Conservation (phyloP, 805 yeast species). For the Yamadazyma laniorum region DNA sequence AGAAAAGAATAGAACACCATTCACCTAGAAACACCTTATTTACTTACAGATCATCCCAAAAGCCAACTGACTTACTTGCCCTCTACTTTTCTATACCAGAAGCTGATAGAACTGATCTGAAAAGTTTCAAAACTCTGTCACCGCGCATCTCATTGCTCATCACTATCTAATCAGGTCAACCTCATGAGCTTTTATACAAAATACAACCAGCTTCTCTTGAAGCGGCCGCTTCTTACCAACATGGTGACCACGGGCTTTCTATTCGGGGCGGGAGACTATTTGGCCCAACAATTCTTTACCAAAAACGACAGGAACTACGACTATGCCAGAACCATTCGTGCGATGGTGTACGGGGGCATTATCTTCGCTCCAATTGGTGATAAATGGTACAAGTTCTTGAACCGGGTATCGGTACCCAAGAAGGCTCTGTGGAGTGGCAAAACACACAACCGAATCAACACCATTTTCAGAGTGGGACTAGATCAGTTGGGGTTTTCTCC, state of each 20-base stretch:
- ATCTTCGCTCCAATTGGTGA: conserved; percentile 76
- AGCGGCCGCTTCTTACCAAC: conserved; percentile 46
- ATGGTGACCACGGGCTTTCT: conserved; percentile 49
- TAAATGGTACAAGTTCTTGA: conserved; percentile 62
- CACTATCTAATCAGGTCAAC: too few species aligned
- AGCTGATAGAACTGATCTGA: too few species aligned
- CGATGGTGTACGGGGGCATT: conserved; percentile 66
- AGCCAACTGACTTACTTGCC: too few species aligned
- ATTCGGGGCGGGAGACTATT: conserved; percentile 72
- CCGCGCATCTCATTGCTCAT: too few species aligned
- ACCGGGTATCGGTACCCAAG: background rate
- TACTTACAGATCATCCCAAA: too few species aligned
- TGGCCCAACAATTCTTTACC: conserved; percentile 60
- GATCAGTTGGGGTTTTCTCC: conserved; percentile 85
- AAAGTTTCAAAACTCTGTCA: too few species aligned
- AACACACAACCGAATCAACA: conserved; percentile 13
- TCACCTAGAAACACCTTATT: too few species aligned
- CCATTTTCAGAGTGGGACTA: conserved; percentile 49
- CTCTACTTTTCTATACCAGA: too few species aligned
- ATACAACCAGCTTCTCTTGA: conserved; percentile 24
- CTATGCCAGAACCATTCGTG: conserved; percentile 55
- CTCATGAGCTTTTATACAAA: conserved; percentile 6
- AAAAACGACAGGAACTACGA: conserved; percentile 40
- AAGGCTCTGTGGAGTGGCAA: background rate
- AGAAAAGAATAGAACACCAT: too few species aligned